phyloP scores from a whole-genome alignment of 2,329 filamentous ascomycete species.

The Teratosphaeria gauchensis region DNA sequence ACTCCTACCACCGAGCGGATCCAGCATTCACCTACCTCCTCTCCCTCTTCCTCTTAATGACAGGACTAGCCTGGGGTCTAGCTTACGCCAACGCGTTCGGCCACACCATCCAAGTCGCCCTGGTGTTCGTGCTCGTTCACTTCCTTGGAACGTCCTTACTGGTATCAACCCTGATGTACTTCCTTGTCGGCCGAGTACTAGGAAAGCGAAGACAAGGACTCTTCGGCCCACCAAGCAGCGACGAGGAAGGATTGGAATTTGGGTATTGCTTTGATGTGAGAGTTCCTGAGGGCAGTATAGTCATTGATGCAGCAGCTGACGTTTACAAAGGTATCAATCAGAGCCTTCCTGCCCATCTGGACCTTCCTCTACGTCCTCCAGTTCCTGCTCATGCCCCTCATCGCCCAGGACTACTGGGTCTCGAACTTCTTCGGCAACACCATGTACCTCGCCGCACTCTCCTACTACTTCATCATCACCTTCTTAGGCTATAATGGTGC shows the following conservation, averaged over 20 bases:
- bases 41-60: slow-evolving; percentile 51
- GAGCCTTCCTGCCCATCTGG: slow-evolving; percentile 59
- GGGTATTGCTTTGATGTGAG: slow-evolving; percentile 62
- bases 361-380: slow-evolving; percentile 58
- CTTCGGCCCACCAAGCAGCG: slow-evolving; percentile 45
- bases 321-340: slow-evolving; percentile 46
- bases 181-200: slow-evolving; percentile 52
- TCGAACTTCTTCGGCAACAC: slow-evolving; percentile 55
- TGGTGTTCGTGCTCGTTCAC: slow-evolving; percentile 46
- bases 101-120: slow-evolving; percentile 34
- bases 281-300: slow-evolving; percentile 14
- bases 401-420: slow-evolving; percentile 45
- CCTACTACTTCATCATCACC: slow-evolving; percentile 59
- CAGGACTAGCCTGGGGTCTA: slow-evolving; percentile 50
- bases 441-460: slow-evolving; percentile 55
- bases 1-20: slow-evolving; percentile 60
- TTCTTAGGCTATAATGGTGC: slow-evolving; percentile 58
- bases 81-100: slow-evolving; percentile 39
- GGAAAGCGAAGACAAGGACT: slow-evolving; percentile 48
- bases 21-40: slow-evolving; percentile 62
- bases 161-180: slow-evolving; percentile 54
- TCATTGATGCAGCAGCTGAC: neutral
- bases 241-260: slow-evolving; percentile 52
- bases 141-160: slow-evolving; percentile 52
- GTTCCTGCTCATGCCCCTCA: slow-evolving; percentile 56